phyloP scores from a whole-genome alignment of 2,329 filamentous ascomycete species.

The Diplodia corticola region DNA sequence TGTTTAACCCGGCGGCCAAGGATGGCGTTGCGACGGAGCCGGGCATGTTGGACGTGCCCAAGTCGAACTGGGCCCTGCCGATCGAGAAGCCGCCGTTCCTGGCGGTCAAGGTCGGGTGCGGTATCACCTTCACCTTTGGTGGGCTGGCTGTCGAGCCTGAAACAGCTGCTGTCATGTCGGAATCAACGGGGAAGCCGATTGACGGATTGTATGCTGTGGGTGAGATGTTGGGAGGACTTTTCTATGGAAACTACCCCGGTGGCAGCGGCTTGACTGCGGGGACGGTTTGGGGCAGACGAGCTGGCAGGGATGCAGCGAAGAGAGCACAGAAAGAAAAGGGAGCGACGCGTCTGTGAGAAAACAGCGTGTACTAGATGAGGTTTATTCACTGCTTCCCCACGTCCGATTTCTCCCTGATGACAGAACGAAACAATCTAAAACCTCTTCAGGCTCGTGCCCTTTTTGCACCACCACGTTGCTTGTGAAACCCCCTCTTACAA shows the following conservation, averaged over 20 bases:
- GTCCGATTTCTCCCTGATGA: no score
- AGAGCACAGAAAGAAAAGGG: background rate
- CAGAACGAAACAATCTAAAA: no score
- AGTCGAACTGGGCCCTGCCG: conserved; percentile 67
- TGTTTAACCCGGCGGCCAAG: conserved; percentile 61
- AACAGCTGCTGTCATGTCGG: conserved; percentile 55
- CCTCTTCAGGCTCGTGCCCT: background rate
- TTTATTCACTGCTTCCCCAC: no score
- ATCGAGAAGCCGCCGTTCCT: conserved; percentile 59
- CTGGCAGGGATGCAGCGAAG: conserved; percentile 36
- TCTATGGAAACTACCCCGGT: conserved; percentile 58
- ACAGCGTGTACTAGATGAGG: no score
- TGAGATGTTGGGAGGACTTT: conserved; percentile 61
- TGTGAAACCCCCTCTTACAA: conserved; percentile 23
- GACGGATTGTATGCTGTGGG: conserved; percentile 61
- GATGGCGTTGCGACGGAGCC: conserved; percentile 65
- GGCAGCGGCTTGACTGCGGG: conserved; percentile 63
- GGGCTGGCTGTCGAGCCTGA: conserved; percentile 59
- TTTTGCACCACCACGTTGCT: background rate
- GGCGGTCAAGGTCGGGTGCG: conserved; percentile 64
- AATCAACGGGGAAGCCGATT: conserved; percentile 48
- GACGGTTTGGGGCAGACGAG: conserved; percentile 53
- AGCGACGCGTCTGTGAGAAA: background rate
- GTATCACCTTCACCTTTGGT: conserved; percentile 70
- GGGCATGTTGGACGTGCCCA: conserved; percentile 51